phyloP scores from a whole-genome alignment of 2,329 filamentous ascomycete genomes.

The Neurospora sp. region DNA sequence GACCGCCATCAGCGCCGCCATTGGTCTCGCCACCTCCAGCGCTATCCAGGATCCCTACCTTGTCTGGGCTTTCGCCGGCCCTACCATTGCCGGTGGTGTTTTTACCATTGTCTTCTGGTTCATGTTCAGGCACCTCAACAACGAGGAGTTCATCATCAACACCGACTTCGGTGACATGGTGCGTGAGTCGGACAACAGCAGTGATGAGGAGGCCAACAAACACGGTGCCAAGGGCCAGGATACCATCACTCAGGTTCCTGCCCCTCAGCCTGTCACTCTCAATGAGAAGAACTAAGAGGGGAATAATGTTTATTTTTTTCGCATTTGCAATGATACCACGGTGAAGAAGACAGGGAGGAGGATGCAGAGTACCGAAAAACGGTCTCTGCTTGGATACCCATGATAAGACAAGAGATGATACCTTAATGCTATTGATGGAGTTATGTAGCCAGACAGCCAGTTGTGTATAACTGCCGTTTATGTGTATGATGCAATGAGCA shows the following conservation, averaged over 20 bases:
- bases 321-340: background rate
- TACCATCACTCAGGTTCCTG: background rate
- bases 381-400: background rate
- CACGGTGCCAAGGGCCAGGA: background rate
- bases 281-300: background rate
- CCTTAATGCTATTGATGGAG: background rate
- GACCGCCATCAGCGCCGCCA: constrained; percentile 32
- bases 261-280: background rate
- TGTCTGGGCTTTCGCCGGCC: constrained; percentile 37
- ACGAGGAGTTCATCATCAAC: constrained; percentile 33
- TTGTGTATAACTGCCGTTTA: background rate
- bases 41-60: constrained; percentile 37
- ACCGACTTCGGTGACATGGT: constrained; percentile 28
- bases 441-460: background rate
- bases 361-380: background rate
- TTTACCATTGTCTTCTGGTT: constrained; percentile 34
- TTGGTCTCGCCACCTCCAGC: constrained; percentile 33
- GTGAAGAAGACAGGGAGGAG: background rate
- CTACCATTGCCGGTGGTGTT: constrained; percentile 33
- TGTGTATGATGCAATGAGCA: background rate
- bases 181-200: constrained; percentile 23
- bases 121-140: constrained; percentile 33
- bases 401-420: background rate
- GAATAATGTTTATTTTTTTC: background rate
- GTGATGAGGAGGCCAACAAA: constrained; percentile 8